Percentiles rank a stretch among this genome's conserved stretches.
Conservation (phyloP, 495 filamentous ascomycete genomes). For the Recurvomyces mirabilis region DNA sequence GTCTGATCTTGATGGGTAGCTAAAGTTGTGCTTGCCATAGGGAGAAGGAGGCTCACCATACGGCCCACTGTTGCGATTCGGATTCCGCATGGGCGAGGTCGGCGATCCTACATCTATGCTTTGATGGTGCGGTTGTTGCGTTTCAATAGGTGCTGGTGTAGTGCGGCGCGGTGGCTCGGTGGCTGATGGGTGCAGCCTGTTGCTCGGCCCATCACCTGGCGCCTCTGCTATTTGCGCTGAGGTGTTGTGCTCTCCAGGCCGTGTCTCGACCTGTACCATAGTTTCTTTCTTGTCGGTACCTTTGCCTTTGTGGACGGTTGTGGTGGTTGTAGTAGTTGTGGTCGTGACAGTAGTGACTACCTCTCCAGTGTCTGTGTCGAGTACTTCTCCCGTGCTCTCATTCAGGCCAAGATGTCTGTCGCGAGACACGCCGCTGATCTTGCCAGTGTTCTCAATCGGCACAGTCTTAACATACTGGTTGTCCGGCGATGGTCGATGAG, state of each 20-base stretch:
- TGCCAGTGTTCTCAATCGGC: constrained; percentile 3
- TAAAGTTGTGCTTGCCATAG: constrained; percentile 11
- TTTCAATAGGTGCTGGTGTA: neutral
- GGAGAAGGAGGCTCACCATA: too few relatives aligned
- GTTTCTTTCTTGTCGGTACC: neutral
- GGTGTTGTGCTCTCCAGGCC: neutral
- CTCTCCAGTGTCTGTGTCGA: constrained; percentile 14
- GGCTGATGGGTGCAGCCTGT: too few relatives aligned
- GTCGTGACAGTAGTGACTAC: constrained; percentile 12
- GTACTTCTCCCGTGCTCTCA: constrained; percentile 10
- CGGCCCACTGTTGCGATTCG: neutral
- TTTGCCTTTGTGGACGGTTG: neutral
- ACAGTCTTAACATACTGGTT: constrained; percentile 1
- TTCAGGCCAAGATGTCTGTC: constrained; percentile 6
- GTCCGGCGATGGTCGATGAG: neutral
- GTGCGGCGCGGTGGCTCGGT: too few relatives aligned
- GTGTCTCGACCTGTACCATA: neutral
- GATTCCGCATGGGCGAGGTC: neutral
- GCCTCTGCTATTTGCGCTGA: constrained; percentile 3
- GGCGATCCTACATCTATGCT: too few relatives aligned
- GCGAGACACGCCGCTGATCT: constrained; percentile 4
- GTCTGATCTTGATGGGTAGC: constrained; percentile 1
- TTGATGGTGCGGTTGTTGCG: neutral
- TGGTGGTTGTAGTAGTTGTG: constrained; percentile 15
- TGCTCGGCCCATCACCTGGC: neutral